Base-by-base conservation (phyloP, 371 early-diverging fungal genomes). In the Saksenaea oblongispora region DNA sequence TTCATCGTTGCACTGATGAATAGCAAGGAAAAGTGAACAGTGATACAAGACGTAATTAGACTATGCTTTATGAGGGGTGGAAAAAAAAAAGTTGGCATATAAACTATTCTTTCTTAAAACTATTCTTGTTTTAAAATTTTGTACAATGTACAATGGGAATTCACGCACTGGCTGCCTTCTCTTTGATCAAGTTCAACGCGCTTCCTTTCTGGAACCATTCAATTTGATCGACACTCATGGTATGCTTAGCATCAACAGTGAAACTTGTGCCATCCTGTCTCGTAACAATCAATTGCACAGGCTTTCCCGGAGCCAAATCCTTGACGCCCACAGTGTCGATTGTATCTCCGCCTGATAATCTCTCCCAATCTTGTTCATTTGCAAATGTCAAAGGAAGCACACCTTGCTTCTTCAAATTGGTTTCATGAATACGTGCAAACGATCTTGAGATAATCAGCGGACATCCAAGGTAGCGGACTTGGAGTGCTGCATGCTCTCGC, bases 381-480 rank as follows among this genome's bases (percentile, higher is more conserved):
- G 86, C 91, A 75, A 98, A 96, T 1, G 93, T 93, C 56, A 98
- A 78, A 26, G 98, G 97, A 56, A 98, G 81, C 31, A 98, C 92
- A 64, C 98, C 98, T 79, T 98, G 98, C 84, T 97, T 98, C 89
- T 98, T 98, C 71, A 98, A 78, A 82, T 98, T 98, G 66, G 98
- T 98, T 78, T 98, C 95, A 76, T 98, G 98, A 83, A 98, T 98
- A 75, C 98, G 93, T 27, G 98, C 98, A 84, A 98, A 98, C 34
- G 93, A 93, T 59, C 91, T 87, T 26, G 93, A 91, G 65, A 98
- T 82, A 56, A 98, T 92, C 70, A 93, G 76, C 51, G 89, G 88
- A 81, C 97, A 91, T 42, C 97, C 97, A 18, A 98, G 76, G 77
- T 95, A 93, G 60, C 97, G 90, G 47, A 93, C 91, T 77, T 97